These are phyloP conservation scores for Chrysopogon serrulatus DNA, from an alignment of 176 grass and related monocot species.

Conservation along the genomic window DNA sequence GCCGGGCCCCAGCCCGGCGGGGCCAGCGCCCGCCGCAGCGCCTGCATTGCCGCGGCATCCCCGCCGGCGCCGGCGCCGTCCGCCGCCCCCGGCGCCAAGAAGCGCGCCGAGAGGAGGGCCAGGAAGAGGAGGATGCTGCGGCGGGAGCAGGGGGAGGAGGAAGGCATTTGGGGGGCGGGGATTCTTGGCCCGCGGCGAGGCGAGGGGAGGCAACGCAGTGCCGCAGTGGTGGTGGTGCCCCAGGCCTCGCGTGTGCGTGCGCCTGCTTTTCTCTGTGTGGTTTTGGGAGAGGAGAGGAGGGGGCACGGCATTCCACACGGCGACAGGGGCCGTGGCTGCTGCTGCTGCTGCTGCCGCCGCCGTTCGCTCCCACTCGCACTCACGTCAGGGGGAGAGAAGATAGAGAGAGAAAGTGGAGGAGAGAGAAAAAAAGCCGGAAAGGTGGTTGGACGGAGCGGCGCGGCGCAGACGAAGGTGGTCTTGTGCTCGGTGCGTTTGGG, in stretches of 20 bases:
- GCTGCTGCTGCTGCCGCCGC: background rate
- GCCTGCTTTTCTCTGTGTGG: constrained; percentile 20
- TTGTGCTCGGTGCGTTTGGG: background rate
- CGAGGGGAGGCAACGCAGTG: background rate
- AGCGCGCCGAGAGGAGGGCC: background rate
- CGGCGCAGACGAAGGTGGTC: background rate
- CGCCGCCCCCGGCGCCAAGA: background rate
- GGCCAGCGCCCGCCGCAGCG: constrained; percentile 51
- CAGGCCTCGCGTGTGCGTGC: background rate
- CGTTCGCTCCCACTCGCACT: background rate
- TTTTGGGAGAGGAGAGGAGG: background rate
- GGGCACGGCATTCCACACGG: background rate
- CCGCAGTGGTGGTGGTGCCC: background rate
- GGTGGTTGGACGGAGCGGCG: background rate
- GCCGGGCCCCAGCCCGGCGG: constrained; percentile 44
- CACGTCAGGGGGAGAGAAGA: background rate
- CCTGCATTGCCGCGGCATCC: constrained; percentile 56
- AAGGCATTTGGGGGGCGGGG: constrained; percentile 20
- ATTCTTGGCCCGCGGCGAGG: background rate
- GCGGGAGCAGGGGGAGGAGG: background rate
- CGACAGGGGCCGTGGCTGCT: background rate
- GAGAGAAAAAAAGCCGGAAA: background rate
- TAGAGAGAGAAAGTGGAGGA: background rate
- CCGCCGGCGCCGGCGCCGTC: background rate
- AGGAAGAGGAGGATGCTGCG: constrained; percentile 7